Conservation (phyloP, 805 yeast genomes). For the Starmerella davenportii region DNA sequence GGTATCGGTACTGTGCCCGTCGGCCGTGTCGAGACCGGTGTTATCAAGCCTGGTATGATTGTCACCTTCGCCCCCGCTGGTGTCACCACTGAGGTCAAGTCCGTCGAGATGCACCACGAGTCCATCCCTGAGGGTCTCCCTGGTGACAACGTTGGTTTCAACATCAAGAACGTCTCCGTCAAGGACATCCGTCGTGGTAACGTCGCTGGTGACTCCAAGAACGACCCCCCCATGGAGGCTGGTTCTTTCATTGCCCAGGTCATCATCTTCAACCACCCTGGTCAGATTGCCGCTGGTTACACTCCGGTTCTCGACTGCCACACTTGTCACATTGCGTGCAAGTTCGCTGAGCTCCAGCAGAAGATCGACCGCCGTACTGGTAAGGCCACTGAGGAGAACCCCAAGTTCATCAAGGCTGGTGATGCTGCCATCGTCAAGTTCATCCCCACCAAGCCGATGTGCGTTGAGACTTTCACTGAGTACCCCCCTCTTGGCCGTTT, state of each 20-base stretch:
- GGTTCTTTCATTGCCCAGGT: constrained; percentile 74
- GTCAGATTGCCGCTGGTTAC: constrained; percentile 82
- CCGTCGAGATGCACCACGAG: constrained; percentile 80
- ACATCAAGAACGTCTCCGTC: constrained; percentile 77
- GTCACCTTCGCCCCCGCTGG: constrained; percentile 81
- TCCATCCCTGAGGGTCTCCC: constrained; percentile 62
- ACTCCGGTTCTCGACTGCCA: constrained; percentile 83
- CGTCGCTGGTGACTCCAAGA: constrained; percentile 80
- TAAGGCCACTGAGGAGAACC: constrained; percentile 73
- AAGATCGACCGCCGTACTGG: constrained; percentile 89
- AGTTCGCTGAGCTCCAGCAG: constrained; percentile 58
- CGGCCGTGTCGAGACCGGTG: constrained; percentile 89
- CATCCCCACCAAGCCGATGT: constrained; percentile 79
- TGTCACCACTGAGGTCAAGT: constrained; percentile 77
- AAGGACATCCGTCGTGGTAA: constrained; percentile 86
- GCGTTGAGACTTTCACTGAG: constrained; percentile 85
- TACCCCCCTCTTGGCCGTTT: constrained; percentile 97
- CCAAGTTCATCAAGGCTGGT: constrained; percentile 89
- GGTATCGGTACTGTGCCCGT: constrained; percentile 85
- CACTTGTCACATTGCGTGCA: constrained; percentile 87
- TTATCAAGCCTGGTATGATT: constrained; percentile 80
- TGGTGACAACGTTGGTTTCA: constrained; percentile 85
- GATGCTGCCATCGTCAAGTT: constrained; percentile 88
- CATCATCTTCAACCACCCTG: constrained; percentile 78
- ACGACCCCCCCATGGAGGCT: constrained; percentile 69